phyloP scores from a whole-genome alignment of 2,329 filamentous ascomycete species.

The Dryadomyces quercus-mongolicae region DNA sequence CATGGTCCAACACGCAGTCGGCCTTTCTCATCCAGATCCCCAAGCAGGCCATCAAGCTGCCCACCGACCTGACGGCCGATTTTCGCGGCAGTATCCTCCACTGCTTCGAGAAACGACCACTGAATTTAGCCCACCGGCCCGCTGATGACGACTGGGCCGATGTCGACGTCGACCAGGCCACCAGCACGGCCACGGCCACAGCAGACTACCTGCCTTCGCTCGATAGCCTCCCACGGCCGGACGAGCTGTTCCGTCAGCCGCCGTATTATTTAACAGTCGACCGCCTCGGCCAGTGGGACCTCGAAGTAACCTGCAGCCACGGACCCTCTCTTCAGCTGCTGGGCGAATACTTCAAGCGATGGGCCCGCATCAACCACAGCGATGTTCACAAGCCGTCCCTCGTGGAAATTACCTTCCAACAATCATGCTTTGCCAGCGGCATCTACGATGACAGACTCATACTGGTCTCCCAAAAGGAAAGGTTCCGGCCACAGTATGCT shows the following conservation, averaged over 20 bases:
- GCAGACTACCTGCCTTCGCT: conserved; percentile 27
- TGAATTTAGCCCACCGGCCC: neutral
- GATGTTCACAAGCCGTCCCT: conserved; percentile 24
- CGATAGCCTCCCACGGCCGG: conserved; percentile 29
- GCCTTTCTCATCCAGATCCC: conserved; percentile 29
- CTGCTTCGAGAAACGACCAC: conserved; percentile 19
- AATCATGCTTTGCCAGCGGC: conserved; percentile 32
- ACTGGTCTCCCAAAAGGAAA: conserved; percentile 21
- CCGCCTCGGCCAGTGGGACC: conserved; percentile 15
- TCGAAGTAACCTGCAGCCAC: conserved; percentile 36
- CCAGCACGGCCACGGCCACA: neutral
- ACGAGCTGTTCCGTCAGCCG: conserved; percentile 32
- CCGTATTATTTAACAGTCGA: conserved; percentile 34
- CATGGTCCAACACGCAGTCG: conserved; percentile 23
- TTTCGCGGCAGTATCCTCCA: conserved; percentile 23
- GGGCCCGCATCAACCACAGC: conserved; percentile 31
- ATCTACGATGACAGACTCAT: conserved; percentile 30
- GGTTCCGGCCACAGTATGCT: conserved; percentile 18
- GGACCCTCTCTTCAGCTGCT: conserved; percentile 31
- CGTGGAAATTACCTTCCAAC: conserved; percentile 28
- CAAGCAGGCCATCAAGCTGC: conserved; percentile 17
- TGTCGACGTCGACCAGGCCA: conserved; percentile 20
- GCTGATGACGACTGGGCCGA: conserved; percentile 31
- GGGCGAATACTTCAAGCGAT: conserved; percentile 32
- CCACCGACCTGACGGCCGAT: conserved; percentile 21